phyloP scores from a whole-genome alignment of 2,329 filamentous ascomycete genomes.

The Fusarium ramigenum region DNA sequence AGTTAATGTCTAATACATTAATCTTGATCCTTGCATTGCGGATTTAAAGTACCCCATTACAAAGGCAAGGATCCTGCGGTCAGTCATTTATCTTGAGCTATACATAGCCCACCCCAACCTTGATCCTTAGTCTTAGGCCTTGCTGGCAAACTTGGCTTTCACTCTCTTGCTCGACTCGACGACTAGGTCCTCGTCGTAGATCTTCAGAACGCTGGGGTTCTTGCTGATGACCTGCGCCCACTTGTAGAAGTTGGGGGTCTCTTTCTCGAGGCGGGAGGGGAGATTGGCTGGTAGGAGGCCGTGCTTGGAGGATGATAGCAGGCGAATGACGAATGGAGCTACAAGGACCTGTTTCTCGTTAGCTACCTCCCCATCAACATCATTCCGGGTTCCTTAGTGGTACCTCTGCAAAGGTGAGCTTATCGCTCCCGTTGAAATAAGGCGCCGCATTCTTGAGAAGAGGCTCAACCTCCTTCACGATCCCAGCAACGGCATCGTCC shows the following conservation, averaged over 20 bases:
- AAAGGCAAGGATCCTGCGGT: not conserved
- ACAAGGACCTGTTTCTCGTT: conserved; percentile 60
- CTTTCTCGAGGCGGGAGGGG: conserved; percentile 56
- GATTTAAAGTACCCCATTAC: not conserved
- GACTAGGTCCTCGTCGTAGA: conserved; percentile 63
- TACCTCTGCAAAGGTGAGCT: conserved; percentile 79
- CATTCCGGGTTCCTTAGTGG: no score
- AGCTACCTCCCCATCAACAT: not conserved
- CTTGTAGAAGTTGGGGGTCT: conserved; percentile 72
- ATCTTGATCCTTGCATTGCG: conserved; percentile 3
- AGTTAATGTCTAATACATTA: not conserved
- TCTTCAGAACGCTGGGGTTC: conserved; percentile 72
- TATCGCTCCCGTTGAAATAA: conserved; percentile 71
- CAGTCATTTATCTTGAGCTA: not conserved
- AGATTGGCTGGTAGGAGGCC: conserved; percentile 62
- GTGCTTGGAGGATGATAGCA: conserved; percentile 64
- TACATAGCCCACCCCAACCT: conserved; percentile 2
- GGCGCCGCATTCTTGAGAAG: conserved; percentile 65
- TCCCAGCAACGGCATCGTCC: conserved; percentile 61
- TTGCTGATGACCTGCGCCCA: conserved; percentile 70
- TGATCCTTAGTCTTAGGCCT: conserved; percentile 1
- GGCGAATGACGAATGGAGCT: conserved; percentile 73
- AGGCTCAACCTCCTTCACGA: conserved; percentile 79
- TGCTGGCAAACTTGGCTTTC: conserved; percentile 24
- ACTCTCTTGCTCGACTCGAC: conserved; percentile 31